Evolutionary conservation across 208 protist species (phyloP), one percentile per base, ranked within the genome.

Genomic region (Acanthamoeba castellanii): DNA sequence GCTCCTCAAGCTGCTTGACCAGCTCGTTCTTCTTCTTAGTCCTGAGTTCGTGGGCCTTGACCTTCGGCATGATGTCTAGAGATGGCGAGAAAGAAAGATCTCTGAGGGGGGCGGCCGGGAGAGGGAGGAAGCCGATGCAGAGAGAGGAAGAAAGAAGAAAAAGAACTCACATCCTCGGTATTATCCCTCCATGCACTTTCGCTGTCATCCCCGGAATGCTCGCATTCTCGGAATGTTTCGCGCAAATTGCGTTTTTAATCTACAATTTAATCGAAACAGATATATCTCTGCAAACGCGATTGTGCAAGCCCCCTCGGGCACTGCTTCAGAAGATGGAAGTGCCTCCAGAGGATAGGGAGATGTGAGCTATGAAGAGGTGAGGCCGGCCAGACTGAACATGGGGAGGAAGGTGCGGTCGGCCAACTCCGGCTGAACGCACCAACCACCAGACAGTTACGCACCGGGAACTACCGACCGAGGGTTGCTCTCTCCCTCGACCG

Each of bases 11-110:
- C 98, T 99, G 98, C 97, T 99, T 99, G 92, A 98, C 57, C 89
- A 99, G 98, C 42, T 99, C 99, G 72, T 99, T 99, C 98, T 99
- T 99, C 97, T 91, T 98, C 98, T 99, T 99, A 59, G 96, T 97
- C 91, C 99, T 98, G 82, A 99, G 97, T 92, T 98, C 97, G 91
- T 97, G 95, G 22, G 97, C 97, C 96, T 98, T 98, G 66, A 98
- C 95, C 95, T 95, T 95, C n/a, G 57, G 70, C 90, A 94, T 94
- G 87, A 92, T 92, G 52, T 50, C 37, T 32, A 32, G 45, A 88
- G 25, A 42, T 88, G 81, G 47, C 9, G n/a, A 16, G 42, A 64
- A 64, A 27, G 81, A 74, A 57, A 92, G 32, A 59, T 59, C 55
- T 68, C 72, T 82, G 37, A 37, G 52, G 30, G 47, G 87, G 47